These are phyloP conservation scores for Coprinopsis sp. DNA, from an alignment of 768 basidiomycete genomes.

Conservation along the genomic window DNA sequence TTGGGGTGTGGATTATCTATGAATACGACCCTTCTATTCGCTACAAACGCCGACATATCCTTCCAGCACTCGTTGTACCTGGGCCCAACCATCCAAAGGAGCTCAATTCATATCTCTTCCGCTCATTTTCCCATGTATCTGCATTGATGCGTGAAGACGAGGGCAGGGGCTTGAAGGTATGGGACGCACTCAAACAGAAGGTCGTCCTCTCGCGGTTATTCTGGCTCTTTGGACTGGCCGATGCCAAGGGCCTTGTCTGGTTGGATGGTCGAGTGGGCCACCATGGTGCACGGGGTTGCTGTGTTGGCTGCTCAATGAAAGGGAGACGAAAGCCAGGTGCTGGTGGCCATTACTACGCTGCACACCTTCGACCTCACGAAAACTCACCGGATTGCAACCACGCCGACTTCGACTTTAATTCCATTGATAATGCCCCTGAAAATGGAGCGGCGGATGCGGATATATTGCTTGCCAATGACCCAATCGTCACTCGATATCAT, in stretches of 20 bases:
- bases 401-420: slow-evolving; percentile 17
- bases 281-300: slow-evolving; percentile 11
- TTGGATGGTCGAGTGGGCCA: slow-evolving; percentile 33
- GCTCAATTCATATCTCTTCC: slow-evolving; percentile 30
- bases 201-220: slow-evolving; percentile 16
- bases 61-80: slow-evolving; percentile 20
- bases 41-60: slow-evolving; percentile 23
- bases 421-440: too few relatives aligned
- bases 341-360: slow-evolving; percentile 30
- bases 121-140: slow-evolving; percentile 27
- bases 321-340: background rate
- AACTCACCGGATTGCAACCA: slow-evolving; percentile 20
- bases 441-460: too few relatives aligned
- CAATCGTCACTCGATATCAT: background rate
- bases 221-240: slow-evolving; percentile 25
- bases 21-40: slow-evolving; percentile 19
- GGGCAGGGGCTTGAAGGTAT: slow-evolving; percentile 22
- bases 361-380: slow-evolving; percentile 22
- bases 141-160: slow-evolving; percentile 22
- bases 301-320: background rate
- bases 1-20: slow-evolving; percentile 26
- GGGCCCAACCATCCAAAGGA: slow-evolving; percentile 31
- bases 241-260: slow-evolving; percentile 28
- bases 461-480: background rate
- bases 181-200: slow-evolving; percentile 19